These are phyloP conservation scores for Parastagonospora avenae DNA, from an alignment of 2,329 filamentous ascomycete species.

Conservation along the genomic window DNA sequence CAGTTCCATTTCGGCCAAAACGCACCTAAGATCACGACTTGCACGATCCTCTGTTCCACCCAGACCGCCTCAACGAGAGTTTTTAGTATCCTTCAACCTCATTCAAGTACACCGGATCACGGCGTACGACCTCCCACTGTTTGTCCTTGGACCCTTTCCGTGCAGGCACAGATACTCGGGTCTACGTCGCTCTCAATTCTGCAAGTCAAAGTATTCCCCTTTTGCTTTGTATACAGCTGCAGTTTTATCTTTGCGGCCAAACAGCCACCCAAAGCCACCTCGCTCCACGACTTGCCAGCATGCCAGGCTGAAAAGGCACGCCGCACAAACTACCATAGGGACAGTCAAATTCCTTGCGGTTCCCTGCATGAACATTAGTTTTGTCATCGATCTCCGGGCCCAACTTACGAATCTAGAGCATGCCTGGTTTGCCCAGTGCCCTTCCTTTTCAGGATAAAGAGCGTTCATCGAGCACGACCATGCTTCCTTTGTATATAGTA, in stretches of 20 bases:
- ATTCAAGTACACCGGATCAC: too few relatives aligned
- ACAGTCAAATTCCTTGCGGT: background rate
- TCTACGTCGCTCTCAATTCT: background rate
- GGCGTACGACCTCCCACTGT: too few relatives aligned
- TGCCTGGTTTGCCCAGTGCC: background rate
- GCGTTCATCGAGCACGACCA: constrained; percentile 1
- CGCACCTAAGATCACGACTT: too few relatives aligned
- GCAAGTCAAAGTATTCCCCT: background rate
- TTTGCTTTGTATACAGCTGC: background rate
- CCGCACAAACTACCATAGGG: background rate
- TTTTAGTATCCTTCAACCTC: too few relatives aligned
- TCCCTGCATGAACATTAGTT: background rate
- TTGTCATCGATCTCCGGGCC: background rate
- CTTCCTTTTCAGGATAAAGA: background rate
- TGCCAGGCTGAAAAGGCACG: background rate
- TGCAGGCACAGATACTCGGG: background rate
- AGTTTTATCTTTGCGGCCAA: background rate
- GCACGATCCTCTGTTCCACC: too few relatives aligned
- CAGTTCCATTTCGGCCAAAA: too few relatives aligned
- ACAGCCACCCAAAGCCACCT: background rate
- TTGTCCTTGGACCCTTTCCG: too few relatives aligned
- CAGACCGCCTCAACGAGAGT: too few relatives aligned
- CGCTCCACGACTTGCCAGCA: background rate
- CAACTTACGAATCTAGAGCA: background rate
- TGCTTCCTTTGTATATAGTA: background rate